phyloP scores from a whole-genome alignment of 1,284 basidiomycete genomes.

The Puccinia novopanici region DNA sequence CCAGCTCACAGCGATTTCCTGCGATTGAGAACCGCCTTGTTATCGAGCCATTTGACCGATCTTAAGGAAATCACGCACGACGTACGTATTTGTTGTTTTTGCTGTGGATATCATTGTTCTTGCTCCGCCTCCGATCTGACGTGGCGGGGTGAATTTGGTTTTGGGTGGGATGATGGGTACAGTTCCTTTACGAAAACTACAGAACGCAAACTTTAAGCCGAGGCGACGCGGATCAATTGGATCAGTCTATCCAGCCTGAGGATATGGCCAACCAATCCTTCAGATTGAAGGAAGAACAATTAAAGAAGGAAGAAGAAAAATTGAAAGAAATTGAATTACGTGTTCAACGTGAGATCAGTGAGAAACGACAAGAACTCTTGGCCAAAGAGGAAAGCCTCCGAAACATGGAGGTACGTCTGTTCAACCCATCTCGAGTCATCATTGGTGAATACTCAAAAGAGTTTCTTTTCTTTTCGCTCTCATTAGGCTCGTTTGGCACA shows the following conservation, averaged over 20 bases:
- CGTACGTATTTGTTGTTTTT: conserved; percentile 64
- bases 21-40: conserved; percentile 81
- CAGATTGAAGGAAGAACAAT: conserved; percentile 96
- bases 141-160: background rate
- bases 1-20: conserved; percentile 97
- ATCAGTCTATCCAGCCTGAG: conserved; percentile 68
- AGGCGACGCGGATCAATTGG: conserved; percentile 63
- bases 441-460: background rate
- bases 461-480: background rate
- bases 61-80: conserved; percentile 79
- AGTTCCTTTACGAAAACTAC: conserved; percentile 73
- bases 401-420: conserved; percentile 49
- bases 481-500: conserved; percentile 44
- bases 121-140: background rate
- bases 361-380: conserved; percentile 90
- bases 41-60: conserved; percentile 59
- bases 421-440: background rate
- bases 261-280: conserved; percentile 97
- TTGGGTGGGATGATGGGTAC: background rate
- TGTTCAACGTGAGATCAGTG: conserved; percentile 96
- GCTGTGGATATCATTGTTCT: conserved; percentile 53
- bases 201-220: conserved; percentile 97
- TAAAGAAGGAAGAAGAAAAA: conserved; percentile 78
- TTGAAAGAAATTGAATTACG: conserved; percentile 97
- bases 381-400: conserved; percentile 61